Conservation (phyloP, 106 monocot species). For the Allium sativum region DNA sequence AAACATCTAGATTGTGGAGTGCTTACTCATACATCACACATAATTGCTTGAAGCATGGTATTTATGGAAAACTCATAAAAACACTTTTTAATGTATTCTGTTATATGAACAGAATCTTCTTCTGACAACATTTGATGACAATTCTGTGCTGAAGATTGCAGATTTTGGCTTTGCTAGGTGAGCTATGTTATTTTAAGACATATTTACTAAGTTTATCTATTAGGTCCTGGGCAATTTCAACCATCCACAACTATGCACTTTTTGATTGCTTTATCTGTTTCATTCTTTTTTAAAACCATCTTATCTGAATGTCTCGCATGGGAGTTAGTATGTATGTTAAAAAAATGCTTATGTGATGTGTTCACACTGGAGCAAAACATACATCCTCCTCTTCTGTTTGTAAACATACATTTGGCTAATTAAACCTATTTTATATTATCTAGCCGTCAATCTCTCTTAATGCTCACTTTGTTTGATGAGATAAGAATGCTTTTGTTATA, state of each 20-base stretch:
- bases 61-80: too few species aligned
- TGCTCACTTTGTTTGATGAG: neutral
- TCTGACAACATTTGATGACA: slow-evolving; percentile 56
- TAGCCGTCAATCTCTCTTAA: neutral
- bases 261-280: neutral
- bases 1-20: too few species aligned
- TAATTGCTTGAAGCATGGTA: too few species aligned
- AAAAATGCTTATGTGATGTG: neutral
- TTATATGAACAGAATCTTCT: slow-evolving; percentile 80
- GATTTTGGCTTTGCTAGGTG: slow-evolving; percentile 99
- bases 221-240: neutral
- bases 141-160: slow-evolving; percentile 76
- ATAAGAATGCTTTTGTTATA: neutral
- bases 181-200: slow-evolving; percentile 6
- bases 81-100: too few species aligned
- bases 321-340: neutral
- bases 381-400: too few species aligned
- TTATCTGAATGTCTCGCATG: neutral
- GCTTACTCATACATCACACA: too few species aligned
- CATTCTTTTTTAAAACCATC: neutral
- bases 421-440: too few species aligned
- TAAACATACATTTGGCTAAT: too few species aligned
- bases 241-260: neutral
- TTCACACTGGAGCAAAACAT: too few species aligned
- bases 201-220: neutral